These are phyloP conservation scores for Phellinidium pouzarii DNA, from an alignment of 1,284 basidiomycete species.

Conservation along the genomic window DNA sequence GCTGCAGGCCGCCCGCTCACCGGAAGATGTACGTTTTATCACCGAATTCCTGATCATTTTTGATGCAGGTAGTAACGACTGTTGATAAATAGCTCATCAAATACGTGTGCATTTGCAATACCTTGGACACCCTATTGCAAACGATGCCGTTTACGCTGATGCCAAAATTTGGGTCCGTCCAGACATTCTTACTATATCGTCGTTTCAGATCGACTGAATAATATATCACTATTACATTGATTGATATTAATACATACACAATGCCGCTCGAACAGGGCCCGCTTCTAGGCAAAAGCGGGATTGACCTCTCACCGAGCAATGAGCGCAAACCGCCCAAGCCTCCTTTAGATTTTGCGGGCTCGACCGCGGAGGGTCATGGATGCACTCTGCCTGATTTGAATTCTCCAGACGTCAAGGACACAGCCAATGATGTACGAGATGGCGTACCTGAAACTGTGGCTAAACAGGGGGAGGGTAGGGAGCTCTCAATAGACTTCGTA, in stretches of 20 bases:
- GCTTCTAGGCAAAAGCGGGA: conserved; percentile 73
- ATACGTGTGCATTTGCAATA: conserved; percentile 95
- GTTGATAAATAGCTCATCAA: conserved; percentile 97
- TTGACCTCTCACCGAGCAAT: conserved; percentile 62
- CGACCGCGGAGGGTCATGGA: conserved; percentile 14
- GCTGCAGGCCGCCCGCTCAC: conserved; percentile 72
- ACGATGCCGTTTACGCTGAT: conserved; percentile 84
- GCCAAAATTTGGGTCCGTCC: conserved; percentile 70
- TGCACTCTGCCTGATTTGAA: background rate
- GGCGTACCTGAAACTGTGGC: background rate
- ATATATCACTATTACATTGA: background rate
- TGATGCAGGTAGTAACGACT: too few relatives aligned
- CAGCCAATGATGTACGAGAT: background rate
- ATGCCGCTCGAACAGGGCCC: conserved; percentile 43
- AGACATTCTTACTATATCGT: background rate
- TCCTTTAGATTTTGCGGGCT: conserved; percentile 45
- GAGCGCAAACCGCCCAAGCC: conserved; percentile 58
- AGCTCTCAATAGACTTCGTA: too few relatives aligned
- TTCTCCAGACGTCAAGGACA: background rate
- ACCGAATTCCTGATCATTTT: too few relatives aligned
- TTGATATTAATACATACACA: too few relatives aligned
- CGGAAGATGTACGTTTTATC: conserved; percentile 68
- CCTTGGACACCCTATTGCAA: conserved; percentile 89
- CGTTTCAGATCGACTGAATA: background rate
- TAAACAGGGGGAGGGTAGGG: background rate